Evolutionary conservation across 2,329 filamentous ascomycete genomes (phyloP), one percentile per base, ranked within the genome.

Genomic region (Phialophora expanda): DNA sequence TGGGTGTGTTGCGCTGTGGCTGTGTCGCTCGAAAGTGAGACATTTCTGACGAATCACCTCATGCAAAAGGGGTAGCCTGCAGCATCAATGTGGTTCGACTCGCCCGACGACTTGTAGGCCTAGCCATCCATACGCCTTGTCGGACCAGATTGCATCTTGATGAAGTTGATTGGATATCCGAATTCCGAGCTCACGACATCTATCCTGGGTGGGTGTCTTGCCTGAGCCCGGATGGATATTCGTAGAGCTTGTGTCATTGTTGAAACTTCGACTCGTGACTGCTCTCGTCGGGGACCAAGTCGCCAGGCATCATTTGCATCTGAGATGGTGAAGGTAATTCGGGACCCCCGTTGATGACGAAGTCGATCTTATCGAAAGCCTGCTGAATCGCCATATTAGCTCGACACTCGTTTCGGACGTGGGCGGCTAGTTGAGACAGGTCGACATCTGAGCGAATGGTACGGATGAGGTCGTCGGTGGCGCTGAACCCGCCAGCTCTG

Each of bases 401-500:
- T 26, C 70, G 63, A 56, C 69, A 68, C 48, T 71, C 70, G 56
- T 73, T 73, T 50, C 70, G 56, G 7, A 73, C 71, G 58, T 73
- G 66, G 34, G 70, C 70, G 9, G 70, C 71, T 12, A 73, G 56
- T 61, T 71, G 69, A 17, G 71, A 70, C 3, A 73, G 63, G 44
- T 70, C 69, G 46, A 72, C 65, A 17, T 59, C 66, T 7, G 64
- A 69, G 12, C 68, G 66, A 20, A 73, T 71, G 28, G 69, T 61
- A 11, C 62, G 64, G 30, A 69, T 24, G 14, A 73, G 62, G 48
- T 71, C 70, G 7, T 62, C 50, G 38, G 59, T 68, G 11, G 67
- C 56, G 12, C 62, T 50, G 61, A 30, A 28, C 46, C 68, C 62
- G 11, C 71, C 71, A 8, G 64, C 71, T 41, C 67, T 67, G 32